Conservation (phyloP, 1,284 basidiomycete species). For the Ustilago cynodontis region DNA sequence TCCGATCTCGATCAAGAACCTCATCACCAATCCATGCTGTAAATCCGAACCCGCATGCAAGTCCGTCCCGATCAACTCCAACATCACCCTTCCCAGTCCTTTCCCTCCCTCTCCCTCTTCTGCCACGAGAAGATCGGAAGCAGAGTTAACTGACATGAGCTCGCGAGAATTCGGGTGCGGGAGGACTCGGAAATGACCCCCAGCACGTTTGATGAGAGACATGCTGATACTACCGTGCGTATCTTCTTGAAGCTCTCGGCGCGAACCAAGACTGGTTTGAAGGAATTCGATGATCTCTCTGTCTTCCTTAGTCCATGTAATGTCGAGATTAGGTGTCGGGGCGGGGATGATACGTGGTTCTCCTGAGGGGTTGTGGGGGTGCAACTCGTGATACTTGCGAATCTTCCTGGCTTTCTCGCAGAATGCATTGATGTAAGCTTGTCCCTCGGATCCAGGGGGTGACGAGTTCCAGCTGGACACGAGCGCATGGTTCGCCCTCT, state of each 20-base stretch:
- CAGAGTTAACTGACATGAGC: slow-evolving; percentile 17
- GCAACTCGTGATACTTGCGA: slow-evolving; percentile 32
- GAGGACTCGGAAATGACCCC: slow-evolving; percentile 50
- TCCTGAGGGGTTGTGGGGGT: slow-evolving; percentile 75
- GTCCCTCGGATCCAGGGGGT: slow-evolving; percentile 23
- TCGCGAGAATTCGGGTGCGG: slow-evolving; percentile 27
- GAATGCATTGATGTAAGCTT: slow-evolving; percentile 52
- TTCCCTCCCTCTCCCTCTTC: slow-evolving; percentile 1
- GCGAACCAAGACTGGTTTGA: slow-evolving; percentile 75
- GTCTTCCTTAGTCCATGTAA: slow-evolving; percentile 76
- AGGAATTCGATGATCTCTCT: slow-evolving; percentile 78
- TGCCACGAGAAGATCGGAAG: slow-evolving; percentile 11
- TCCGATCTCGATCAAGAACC: slow-evolving; percentile 51
- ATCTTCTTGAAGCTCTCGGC: slow-evolving; percentile 77
- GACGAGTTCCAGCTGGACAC: slow-evolving; percentile 75
- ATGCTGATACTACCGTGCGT: slow-evolving; percentile 76
- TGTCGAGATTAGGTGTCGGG: slow-evolving; percentile 7
- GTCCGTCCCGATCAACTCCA: slow-evolving; percentile 33
- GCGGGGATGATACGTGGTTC: slow-evolving; percentile 73
- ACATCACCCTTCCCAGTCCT: slow-evolving; percentile 19
- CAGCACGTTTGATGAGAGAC: slow-evolving; percentile 77
- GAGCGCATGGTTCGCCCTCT: slow-evolving; percentile 75
- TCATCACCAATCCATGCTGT: slow-evolving; percentile 52
- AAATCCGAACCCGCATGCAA: slow-evolving; percentile 38
- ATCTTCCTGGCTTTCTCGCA: slow-evolving; percentile 67